Base-by-base conservation (phyloP, 2,329 filamentous ascomycete genomes). In the Zasmidium citrigriseum region DNA sequence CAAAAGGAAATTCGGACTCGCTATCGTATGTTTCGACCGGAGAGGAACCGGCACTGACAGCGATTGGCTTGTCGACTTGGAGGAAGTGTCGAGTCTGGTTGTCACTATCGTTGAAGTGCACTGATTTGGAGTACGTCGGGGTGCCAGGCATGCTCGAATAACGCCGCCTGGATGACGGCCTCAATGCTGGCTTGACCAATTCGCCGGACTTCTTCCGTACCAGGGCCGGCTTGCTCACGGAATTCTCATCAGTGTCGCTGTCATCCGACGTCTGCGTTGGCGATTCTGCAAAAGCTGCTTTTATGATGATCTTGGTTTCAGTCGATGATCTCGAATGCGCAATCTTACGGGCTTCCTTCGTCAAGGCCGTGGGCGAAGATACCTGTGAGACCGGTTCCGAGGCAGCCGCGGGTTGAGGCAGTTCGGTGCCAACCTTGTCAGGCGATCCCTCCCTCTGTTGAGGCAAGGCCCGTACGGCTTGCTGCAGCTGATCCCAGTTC, bases 141-240 rank as follows among this genome's bases (percentile, higher is more conserved):
- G 95, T 99, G 55, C 95, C 95, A 9, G 95, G 95, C 91, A 98
- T 96, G 78, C 93, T 98, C 2, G 91, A 96, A 0, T 93, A 93
- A 58, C 95, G 86, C 64, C 91, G 84, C 64, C 85, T 84, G n/a
- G 89, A 90, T 12, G 90, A 82, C 41, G 89, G 86, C 52, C 95
- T 87, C 52, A 99, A 83, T 20, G 95, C 95, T 12, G 95, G 95
- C 68, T 95, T 88, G 58, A 99, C 95, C 34, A 99, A 83, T 77
- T 99, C 95, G 29, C 95, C 95, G 41, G 95, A 98, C 82, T 99
- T 99, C 80, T 99, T 99, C 69, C 95, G 88, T 11, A 99, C 87
- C 86, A 98, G 96, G 54, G 87, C 87, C n/a, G 93, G 92, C 77
- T 95, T 96, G 25, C 56, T 64, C 27, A 64, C 57, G 18, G 62